These are phyloP conservation scores for Trypanosoma vivax DNA, from an alignment of 208 protist genomes.

Conservation along the genomic window DNA sequence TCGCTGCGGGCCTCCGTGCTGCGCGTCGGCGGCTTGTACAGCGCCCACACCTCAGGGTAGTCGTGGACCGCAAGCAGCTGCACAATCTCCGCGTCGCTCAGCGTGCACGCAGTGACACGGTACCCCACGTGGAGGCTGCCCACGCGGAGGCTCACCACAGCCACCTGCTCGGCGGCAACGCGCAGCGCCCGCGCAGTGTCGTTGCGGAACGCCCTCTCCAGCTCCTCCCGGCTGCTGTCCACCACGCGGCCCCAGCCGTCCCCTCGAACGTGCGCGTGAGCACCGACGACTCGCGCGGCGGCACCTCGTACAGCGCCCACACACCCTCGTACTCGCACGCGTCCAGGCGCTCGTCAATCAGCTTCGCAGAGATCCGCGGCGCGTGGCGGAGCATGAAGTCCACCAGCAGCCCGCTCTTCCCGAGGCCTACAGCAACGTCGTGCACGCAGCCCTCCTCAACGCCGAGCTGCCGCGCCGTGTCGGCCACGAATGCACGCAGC, in stretches of 20 bases:
- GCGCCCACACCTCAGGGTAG: background rate
- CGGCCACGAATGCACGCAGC: background rate
- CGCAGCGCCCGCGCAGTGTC: background rate
- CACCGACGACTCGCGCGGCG: conserved; percentile 14
- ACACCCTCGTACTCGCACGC: conserved; percentile 21
- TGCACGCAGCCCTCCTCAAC: background rate
- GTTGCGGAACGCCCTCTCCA: background rate
- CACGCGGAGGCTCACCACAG: background rate
- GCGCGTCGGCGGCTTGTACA: background rate
- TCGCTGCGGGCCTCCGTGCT: no score
- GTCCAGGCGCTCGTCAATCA: background rate
- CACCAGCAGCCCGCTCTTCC: background rate
- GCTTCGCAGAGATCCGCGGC: background rate
- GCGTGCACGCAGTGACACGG: background rate
- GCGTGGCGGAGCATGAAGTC: background rate
- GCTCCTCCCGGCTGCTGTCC: background rate
- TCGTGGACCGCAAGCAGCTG: background rate
- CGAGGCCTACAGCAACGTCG: background rate
- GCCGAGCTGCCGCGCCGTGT: background rate
- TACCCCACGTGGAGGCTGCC: background rate
- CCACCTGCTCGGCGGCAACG: background rate
- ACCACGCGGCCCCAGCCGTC: background rate
- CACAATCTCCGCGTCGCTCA: background rate
- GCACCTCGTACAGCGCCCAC: conserved; percentile 24
- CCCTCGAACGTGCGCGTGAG: background rate